phyloP scores from a whole-genome alignment of 169 alveolate genomes.

The Babesia ovis region DNA sequence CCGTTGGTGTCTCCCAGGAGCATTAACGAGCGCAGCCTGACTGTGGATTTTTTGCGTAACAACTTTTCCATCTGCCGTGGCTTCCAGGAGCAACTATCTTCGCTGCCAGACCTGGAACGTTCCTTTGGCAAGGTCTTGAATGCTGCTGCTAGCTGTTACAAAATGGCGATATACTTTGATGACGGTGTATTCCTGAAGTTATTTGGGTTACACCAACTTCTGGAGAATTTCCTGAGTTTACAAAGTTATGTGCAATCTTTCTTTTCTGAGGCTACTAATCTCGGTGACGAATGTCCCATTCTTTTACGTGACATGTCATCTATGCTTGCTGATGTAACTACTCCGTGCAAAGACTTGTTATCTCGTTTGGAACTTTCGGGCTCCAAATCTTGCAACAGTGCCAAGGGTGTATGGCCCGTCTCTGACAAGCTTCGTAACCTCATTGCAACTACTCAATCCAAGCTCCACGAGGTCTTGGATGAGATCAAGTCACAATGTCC shows the following conservation, averaged over 20 bases:
- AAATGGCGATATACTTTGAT: conserved; percentile 86
- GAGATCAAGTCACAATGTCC: conserved; percentile 41
- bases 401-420: conserved; percentile 65
- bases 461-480: conserved; percentile 48
- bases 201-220: conserved; percentile 73
- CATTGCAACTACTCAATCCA: conserved; percentile 36
- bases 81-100: conserved; percentile 53
- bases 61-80: conserved; percentile 64
- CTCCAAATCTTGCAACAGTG: conserved; percentile 67
- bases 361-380: conserved; percentile 66
- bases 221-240: conserved; percentile 68
- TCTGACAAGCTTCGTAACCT: conserved; percentile 59
- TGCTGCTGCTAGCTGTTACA: conserved; percentile 81
- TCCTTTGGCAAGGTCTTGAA: conserved; percentile 78
- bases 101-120: conserved; percentile 84
- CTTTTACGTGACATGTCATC: conserved; percentile 24
- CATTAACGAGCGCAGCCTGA: conserved; percentile 88
- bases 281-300: conserved; percentile 47
- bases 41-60: conserved; percentile 86
- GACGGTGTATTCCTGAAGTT: conserved; percentile 73
- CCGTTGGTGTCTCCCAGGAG: conserved; percentile 87
- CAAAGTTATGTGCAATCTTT: conserved; percentile 63
- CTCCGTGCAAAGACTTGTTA: conserved; percentile 64
- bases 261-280: conserved; percentile 26
- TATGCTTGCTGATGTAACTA: conserved; percentile 56